Base-by-base conservation (phyloP, 495 filamentous ascomycete species). In the Hypoxylon intermedium region DNA sequence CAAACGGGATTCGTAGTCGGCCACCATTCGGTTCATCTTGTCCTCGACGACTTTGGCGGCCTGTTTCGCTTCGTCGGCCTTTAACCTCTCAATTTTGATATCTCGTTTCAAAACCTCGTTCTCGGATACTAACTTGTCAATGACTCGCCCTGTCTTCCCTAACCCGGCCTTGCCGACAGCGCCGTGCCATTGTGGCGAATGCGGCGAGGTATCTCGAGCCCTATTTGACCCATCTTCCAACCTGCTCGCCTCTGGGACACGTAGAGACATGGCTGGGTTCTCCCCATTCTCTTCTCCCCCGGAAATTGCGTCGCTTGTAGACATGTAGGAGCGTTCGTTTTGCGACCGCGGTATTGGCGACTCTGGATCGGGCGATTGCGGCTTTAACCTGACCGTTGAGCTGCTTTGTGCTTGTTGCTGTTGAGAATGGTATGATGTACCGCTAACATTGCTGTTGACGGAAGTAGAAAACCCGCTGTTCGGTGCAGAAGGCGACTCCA, bases 61-160 rank as follows among this genome's bases (percentile, higher is more conserved):
- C 42, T 88, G 84, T 53, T 86, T 84, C 9, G 86, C 84, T 49
- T 93, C 91, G 50, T 93, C 89, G 24, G 88, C 81, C 13, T 84
- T 83, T 13, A 88, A 79, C 24, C 83, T 83, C 69, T 92, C 88
- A 18, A 93, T 79, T 53, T 87, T 82, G 48, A 92, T 82, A 58
- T 96, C 92, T 34, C 92, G 86, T 54, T 86, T 90, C 40, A 95
- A 76, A 21, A 87, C 84, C 45, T 96, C 93, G 65, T 93, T 94
- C 62, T 97, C 93, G 30, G 87, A 89, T 75, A 94, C 91, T 28
- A 97, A 72, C 50, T 85, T 85, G 70, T 96, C 92, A 66, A 97
- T 96, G 11, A 97, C 92, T 11, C 92, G 85, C n/a, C 92, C 92
- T 1, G 89, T 94, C 75, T 96, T 96, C 53, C 92, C 92, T 0